Evolutionary conservation across 75 land plant species (phyloP).

Genomic region (Ceratopteris richardii): DNA sequence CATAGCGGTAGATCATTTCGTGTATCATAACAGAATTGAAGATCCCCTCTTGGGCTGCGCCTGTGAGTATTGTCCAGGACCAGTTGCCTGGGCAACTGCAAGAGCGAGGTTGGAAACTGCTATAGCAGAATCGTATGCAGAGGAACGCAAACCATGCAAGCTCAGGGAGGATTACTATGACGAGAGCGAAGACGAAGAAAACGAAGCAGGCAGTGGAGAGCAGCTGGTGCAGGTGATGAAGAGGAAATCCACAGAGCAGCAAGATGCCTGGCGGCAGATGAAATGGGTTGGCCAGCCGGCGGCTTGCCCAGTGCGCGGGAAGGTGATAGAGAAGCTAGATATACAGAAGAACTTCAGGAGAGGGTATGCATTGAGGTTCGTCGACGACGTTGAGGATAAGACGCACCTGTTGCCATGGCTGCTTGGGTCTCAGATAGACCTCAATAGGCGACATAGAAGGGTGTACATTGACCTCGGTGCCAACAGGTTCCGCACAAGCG

Average conservation of each 20-base stretch:
- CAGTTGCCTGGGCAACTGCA: background rate
- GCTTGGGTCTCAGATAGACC: conserved; percentile 8
- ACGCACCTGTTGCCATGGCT: conserved; percentile 26
- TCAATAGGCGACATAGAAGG: conserved; percentile 10
- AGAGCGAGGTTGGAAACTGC: background rate
- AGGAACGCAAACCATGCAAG: too few relatives aligned
- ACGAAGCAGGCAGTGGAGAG: too few relatives aligned
- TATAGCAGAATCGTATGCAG: too few relatives aligned
- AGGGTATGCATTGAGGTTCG: conserved; percentile 19
- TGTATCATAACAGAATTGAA: background rate
- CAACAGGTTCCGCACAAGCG: conserved; percentile 27
- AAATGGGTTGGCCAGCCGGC: conserved; percentile 25
- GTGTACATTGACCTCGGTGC: conserved; percentile 32
- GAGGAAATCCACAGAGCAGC: background rate
- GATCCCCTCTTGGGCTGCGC: background rate
- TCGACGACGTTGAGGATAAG: conserved; percentile 22
- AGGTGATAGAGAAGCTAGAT: conserved; percentile 23
- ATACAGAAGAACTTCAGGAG: conserved; percentile 16
- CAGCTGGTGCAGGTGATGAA: background rate
- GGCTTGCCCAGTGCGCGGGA: conserved; percentile 22
- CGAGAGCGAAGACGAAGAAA: too few relatives aligned
- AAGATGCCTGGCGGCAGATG: conserved; percentile 24
- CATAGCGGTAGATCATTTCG: background rate
- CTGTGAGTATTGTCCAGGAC: too few relatives aligned
- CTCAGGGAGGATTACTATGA: too few relatives aligned